A percentile compares a stretch with the other conserved stretches of the same genome.
Conservation (phyloP, 352 stramenopile genomes). For the Aphanomyces cochlioides region DNA sequence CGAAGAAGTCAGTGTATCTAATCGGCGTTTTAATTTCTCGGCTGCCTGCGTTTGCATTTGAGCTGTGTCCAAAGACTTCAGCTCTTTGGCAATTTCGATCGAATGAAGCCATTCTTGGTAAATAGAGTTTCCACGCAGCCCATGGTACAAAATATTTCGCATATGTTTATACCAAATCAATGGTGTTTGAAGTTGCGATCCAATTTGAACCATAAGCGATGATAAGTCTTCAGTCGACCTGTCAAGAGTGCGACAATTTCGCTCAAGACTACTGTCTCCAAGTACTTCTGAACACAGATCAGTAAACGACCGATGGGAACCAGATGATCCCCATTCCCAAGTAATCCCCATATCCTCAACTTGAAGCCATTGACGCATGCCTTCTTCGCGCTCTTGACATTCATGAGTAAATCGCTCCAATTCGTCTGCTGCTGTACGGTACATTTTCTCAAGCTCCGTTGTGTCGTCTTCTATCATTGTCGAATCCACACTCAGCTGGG, state of each 20-base stretch:
- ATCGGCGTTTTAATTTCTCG: not conserved
- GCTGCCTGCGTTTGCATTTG: not conserved
- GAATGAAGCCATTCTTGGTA: conserved; percentile 18
- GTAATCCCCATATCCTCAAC: not conserved
- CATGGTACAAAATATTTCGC: not conserved
- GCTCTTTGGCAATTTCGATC: too few relatives aligned
- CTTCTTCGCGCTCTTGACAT: not conserved
- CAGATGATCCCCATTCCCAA: not conserved
- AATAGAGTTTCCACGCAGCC: not conserved
- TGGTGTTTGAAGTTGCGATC: not conserved
- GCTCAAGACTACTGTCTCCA: not conserved
- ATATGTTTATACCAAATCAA: conserved; percentile 10
- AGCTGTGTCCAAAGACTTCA: not conserved
- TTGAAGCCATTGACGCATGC: conserved; percentile 6
- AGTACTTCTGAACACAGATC: not conserved
- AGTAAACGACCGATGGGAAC: not conserved
- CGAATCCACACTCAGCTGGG: not conserved
- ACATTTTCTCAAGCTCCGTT: not conserved
- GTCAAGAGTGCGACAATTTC: conserved; percentile 4
- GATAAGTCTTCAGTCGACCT: not conserved
- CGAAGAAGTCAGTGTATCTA: not conserved
- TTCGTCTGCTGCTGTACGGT: not conserved
- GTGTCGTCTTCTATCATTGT: not conserved
- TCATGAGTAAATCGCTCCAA: conserved; percentile 1
- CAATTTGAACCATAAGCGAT: not conserved